These are phyloP conservation scores for Erythrophleum fordii DNA, from an alignment of 306 rosid species.

Conservation along the genomic window DNA sequence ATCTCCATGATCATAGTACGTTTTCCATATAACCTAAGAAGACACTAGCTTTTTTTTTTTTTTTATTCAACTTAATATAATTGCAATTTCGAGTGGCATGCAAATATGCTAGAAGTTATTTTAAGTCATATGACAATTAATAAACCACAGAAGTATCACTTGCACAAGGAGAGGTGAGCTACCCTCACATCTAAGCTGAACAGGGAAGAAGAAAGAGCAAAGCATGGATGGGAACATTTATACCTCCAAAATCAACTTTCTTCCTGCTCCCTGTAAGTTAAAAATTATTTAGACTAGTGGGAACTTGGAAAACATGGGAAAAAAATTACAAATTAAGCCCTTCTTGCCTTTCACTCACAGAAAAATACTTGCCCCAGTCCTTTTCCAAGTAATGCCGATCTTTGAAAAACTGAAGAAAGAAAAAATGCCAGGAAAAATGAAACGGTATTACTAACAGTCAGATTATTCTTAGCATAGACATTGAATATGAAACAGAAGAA, in stretches of 20 bases:
- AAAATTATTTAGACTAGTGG: constrained; percentile 19
- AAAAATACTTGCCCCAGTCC: constrained; percentile 94
- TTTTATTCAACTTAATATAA: constrained; percentile 18
- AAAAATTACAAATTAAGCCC: constrained; percentile 16
- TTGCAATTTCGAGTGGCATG: neutral
- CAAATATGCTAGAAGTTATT: neutral
- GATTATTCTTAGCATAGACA: constrained; percentile 25
- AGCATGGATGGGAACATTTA: neutral
- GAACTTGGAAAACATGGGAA: neutral
- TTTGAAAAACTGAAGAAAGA: constrained; percentile 72
- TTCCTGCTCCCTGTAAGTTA: constrained; percentile 65
- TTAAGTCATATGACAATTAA: neutral
- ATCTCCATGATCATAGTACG: constrained; percentile 7
- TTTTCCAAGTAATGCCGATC: constrained; percentile 91
- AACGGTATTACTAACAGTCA: constrained; percentile 12
- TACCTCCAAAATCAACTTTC: constrained; percentile 84
- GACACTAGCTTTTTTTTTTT: neutral
- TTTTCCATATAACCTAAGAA: neutral
- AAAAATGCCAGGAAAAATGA: neutral
- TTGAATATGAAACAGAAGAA: neutral
- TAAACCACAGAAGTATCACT: neutral
- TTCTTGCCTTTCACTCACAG: constrained; percentile 56
- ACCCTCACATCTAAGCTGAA: neutral
- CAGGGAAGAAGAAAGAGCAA: neutral
- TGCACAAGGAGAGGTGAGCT: neutral